Conservation (phyloP, 2,329 filamentous ascomycete genomes). For the Thyridium curvatum region DNA sequence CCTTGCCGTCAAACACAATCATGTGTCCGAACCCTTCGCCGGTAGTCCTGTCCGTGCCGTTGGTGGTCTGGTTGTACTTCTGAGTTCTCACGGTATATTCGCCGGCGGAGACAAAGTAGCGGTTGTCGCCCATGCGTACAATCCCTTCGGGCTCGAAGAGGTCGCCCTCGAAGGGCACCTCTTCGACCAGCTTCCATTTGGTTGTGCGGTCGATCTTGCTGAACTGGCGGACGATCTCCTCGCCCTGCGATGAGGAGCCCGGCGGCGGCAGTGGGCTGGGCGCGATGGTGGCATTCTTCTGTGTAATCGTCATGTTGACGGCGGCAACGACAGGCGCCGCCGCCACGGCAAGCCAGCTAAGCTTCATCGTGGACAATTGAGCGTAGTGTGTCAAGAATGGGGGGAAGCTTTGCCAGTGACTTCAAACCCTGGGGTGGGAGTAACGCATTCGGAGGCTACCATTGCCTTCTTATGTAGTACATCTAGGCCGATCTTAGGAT, state of each 20-base stretch:
- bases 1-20: constrained; percentile 35
- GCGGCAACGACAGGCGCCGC: too few species aligned
- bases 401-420: too few species aligned
- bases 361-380: too few species aligned
- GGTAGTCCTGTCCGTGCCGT: constrained; percentile 41
- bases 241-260: constrained; percentile 24
- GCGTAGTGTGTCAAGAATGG: too few species aligned
- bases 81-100: constrained; percentile 33
- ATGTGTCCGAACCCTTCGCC: constrained; percentile 38
- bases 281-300: constrained; percentile 19
- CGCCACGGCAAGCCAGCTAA: constrained; percentile 3
- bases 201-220: constrained; percentile 29
- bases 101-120: constrained; percentile 36
- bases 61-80: constrained; percentile 34
- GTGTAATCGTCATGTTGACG: constrained; percentile 25
- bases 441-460: too few species aligned
- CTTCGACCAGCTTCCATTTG: constrained; percentile 32
- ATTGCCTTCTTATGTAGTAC: too few species aligned
- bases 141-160: constrained; percentile 43
- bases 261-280: constrained; percentile 26
- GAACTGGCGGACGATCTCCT: constrained; percentile 28
- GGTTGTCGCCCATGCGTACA: constrained; percentile 31
- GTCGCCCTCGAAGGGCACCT: constrained; percentile 34
- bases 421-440: too few species aligned
- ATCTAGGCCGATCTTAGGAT: too few species aligned